These are phyloP conservation scores for Trichoderma arundinaceum DNA, from an alignment of 2,329 filamentous ascomycete genomes.

Conservation along the genomic window DNA sequence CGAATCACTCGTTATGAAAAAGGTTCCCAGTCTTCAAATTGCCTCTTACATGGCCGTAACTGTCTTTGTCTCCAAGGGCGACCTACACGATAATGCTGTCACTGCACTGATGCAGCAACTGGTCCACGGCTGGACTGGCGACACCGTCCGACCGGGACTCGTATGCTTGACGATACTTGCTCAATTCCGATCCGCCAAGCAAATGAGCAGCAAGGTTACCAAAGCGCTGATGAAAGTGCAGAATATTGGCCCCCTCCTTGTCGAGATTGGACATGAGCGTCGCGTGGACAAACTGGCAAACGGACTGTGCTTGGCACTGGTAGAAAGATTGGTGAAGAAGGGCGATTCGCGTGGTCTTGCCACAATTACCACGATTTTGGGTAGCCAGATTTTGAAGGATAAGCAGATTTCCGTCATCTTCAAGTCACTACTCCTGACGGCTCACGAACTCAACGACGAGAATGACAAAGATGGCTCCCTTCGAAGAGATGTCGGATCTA, in stretches of 20 bases:
- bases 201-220: constrained; percentile 71
- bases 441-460: constrained; percentile 61
- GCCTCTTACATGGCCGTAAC: constrained; percentile 91
- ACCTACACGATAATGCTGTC: constrained; percentile 78
- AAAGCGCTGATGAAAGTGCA: constrained; percentile 70
- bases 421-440: constrained; percentile 66
- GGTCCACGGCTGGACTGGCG: constrained; percentile 73
- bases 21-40: constrained; percentile 78
- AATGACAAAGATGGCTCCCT: constrained; percentile 60
- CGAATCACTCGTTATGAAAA: constrained; percentile 75
- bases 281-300: constrained; percentile 74
- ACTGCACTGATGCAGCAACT: constrained; percentile 90
- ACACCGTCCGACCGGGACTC: constrained; percentile 75
- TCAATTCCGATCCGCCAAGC: constrained; percentile 74
- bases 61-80: constrained; percentile 82
- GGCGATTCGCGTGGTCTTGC: constrained; percentile 62
- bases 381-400: constrained; percentile 64
- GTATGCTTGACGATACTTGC: constrained; percentile 82
- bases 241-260: constrained; percentile 63
- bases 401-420: constrained; percentile 69
- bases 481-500: constrained; percentile 68
- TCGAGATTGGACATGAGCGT: constrained; percentile 67
- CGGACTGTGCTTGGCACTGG: constrained; percentile 70
- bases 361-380: constrained; percentile 66
- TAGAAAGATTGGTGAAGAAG: constrained; percentile 66